These are phyloP conservation scores for Zanthoxylum bungeanum DNA, from an alignment of 345 rosid species.

Conservation along the genomic window DNA sequence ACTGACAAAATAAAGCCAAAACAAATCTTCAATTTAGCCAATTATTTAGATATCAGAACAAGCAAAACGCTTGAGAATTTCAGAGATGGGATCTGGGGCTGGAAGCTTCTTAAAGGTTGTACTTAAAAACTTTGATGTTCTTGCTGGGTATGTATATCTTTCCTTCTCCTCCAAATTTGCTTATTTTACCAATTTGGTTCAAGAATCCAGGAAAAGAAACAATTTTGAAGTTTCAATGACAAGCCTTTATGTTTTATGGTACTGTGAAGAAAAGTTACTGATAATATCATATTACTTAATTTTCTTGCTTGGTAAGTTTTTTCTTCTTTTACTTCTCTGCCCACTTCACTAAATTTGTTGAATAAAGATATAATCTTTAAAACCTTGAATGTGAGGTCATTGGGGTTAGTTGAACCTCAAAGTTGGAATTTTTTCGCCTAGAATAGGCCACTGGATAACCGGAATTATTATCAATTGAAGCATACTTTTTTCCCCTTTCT, in stretches of 20 bases:
- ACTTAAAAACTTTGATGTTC: conserved; percentile 78
- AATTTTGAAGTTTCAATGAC: not conserved
- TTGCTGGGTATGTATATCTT: conserved; percentile 63
- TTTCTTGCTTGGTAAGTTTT: conserved; percentile 15
- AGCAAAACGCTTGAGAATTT: not conserved
- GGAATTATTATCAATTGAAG: not conserved
- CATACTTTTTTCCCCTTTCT: not conserved
- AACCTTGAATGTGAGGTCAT: not conserved
- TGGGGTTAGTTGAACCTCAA: conserved; percentile 3
- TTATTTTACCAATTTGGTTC: not conserved
- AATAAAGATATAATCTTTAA: not conserved
- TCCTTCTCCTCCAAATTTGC: not conserved
- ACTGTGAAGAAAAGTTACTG: conserved; percentile 19
- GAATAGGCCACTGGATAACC: not conserved
- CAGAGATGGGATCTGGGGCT: conserved; percentile 67
- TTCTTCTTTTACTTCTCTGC: not conserved
- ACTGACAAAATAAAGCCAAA: conserved; percentile 11
- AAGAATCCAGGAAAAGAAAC: not conserved
- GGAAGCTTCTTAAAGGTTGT: conserved; percentile 66
- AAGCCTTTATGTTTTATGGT: not conserved
- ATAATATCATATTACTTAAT: conserved; percentile 17
- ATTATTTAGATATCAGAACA: not conserved
- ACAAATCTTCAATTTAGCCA: not conserved
- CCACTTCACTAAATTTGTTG: conserved; percentile 1
- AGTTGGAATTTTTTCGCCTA: not conserved